Percentiles rank a stretch among this genome's conserved stretches.
phyloP scores from a whole-genome alignment of 805 yeast genomes.

The Wickerhamomyces strasburgensis region DNA sequence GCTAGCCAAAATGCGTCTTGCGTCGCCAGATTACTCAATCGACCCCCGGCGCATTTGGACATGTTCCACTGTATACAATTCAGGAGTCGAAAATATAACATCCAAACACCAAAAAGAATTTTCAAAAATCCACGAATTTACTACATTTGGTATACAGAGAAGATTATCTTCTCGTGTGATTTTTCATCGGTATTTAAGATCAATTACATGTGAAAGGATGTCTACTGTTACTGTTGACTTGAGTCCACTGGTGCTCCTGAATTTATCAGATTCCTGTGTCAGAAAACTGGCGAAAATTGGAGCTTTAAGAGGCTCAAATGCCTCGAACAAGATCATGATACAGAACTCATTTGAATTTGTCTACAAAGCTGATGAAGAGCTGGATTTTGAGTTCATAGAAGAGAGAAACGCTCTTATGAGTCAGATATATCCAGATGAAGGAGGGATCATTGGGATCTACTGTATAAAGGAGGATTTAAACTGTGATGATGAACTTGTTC shows the following conservation, averaged over 20 bases:
- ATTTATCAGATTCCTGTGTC: slow-evolving; percentile 13
- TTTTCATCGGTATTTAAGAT: too few relatives aligned
- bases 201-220: too few relatives aligned
- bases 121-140: too few relatives aligned
- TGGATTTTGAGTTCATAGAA: slow-evolving; percentile 2
- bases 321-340: not conserved
- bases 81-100: too few relatives aligned
- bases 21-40: too few relatives aligned
- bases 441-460: slow-evolving; percentile 11
- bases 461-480: slow-evolving; percentile 5
- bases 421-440: slow-evolving; percentile 15
- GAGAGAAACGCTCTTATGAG: slow-evolving; percentile 11
- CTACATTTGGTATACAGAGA: too few relatives aligned
- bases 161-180: too few relatives aligned
- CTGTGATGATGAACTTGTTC: not conserved
- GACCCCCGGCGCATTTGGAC: too few relatives aligned
- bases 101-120: too few relatives aligned
- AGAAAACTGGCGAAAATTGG: slow-evolving; percentile 10
- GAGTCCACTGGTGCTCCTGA: slow-evolving; percentile 14
- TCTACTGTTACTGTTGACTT: slow-evolving; percentile 1
- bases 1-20: too few relatives aligned
- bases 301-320: slow-evolving; percentile 7
- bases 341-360: slow-evolving; percentile 14
- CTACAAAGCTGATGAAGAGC: not conserved
- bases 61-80: too few relatives aligned